Percentiles rank a stretch among this genome's conserved stretches.
These are phyloP conservation scores for Teunomyces pallodes DNA, from an alignment of 805 yeast species.

Conservation along the genomic window DNA sequence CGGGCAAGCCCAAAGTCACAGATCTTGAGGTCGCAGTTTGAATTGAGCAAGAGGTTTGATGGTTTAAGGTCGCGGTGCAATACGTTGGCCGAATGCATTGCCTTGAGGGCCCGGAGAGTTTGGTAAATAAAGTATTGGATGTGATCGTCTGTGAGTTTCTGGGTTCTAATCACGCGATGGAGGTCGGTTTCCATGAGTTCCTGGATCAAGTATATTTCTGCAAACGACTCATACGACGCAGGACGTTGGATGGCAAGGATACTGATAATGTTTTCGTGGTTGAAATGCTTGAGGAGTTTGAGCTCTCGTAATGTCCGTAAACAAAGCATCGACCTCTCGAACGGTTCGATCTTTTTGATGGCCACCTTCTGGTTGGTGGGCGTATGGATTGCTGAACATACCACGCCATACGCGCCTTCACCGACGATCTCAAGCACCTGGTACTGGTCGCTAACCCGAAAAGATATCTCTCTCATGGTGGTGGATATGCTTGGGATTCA, in stretches of 20 bases:
- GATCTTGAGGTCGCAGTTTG: constrained; percentile 90
- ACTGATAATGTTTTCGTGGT: constrained; percentile 89
- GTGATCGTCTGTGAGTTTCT: constrained; percentile 84
- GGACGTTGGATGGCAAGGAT: constrained; percentile 90
- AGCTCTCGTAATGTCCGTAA: constrained; percentile 86
- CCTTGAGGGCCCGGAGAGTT: constrained; percentile 84
- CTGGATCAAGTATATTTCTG: constrained; percentile 85
- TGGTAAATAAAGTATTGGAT: constrained; percentile 92
- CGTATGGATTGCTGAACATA: constrained; percentile 82
- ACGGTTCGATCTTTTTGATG: constrained; percentile 90
- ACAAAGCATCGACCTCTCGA: constrained; percentile 85
- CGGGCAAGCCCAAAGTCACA: constrained; percentile 94
- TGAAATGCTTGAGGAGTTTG: constrained; percentile 83
- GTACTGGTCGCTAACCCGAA: constrained; percentile 85
- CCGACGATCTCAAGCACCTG: constrained; percentile 84
- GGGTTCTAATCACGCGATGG: constrained; percentile 78
- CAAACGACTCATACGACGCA: constrained; percentile 65
- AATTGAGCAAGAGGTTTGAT: constrained; percentile 76
- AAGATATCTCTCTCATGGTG: constrained; percentile 37
- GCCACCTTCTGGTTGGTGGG: constrained; percentile 91
- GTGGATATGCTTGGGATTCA: not conserved
- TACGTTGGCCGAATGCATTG: constrained; percentile 90
- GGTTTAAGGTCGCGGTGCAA: constrained; percentile 94
- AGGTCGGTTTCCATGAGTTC: constrained; percentile 88
- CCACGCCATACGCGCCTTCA: constrained; percentile 96